A percentile compares a stretch with the other conserved stretches of the same genome.
Conservation (phyloP, 306 rosid species). For the Trichosanthes truncata region DNA sequence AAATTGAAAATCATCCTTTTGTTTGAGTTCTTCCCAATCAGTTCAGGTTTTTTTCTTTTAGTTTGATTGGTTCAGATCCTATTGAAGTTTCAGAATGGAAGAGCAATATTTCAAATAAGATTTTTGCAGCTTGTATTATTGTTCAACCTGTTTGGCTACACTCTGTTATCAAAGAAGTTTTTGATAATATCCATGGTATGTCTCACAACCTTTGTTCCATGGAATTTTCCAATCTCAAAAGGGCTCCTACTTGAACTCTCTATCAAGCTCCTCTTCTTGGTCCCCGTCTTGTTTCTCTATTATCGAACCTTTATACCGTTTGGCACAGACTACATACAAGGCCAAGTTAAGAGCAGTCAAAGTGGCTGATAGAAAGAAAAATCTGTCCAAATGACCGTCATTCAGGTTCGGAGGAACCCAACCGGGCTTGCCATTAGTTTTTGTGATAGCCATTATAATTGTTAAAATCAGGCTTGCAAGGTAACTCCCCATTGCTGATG, state of each 20-base stretch:
- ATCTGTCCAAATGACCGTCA: slow-evolving; percentile 48
- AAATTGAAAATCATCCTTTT: background rate
- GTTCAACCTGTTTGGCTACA: background rate
- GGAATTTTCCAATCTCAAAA: background rate
- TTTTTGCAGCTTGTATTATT: background rate
- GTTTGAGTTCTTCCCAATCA: background rate
- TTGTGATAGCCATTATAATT: slow-evolving; percentile 35
- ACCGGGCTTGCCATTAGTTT: slow-evolving; percentile 32
- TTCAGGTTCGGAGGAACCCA: slow-evolving; percentile 57
- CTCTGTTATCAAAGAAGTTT: background rate
- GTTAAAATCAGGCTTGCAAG: slow-evolving; percentile 37
- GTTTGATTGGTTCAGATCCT: background rate
- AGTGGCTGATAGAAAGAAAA: slow-evolving; percentile 42
- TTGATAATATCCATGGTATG: background rate
- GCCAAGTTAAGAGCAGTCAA: slow-evolving; percentile 31
- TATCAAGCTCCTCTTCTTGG: slow-evolving; percentile 12
- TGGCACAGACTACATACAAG: slow-evolving; percentile 32
- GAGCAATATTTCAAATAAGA: background rate
- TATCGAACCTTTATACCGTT: slow-evolving; percentile 22
- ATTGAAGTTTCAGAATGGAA: background rate
- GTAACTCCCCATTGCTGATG: slow-evolving; percentile 45
- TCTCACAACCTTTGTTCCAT: background rate
- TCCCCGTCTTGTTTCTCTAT: slow-evolving; percentile 20
- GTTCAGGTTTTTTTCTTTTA: background rate
- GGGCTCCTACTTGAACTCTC: slow-evolving; percentile 6